A percentile compares a stretch with the other conserved stretches of the same genome.
These are phyloP conservation scores for Tricholoma terreum DNA, from an alignment of 768 basidiomycete genomes.

Conservation along the genomic window DNA sequence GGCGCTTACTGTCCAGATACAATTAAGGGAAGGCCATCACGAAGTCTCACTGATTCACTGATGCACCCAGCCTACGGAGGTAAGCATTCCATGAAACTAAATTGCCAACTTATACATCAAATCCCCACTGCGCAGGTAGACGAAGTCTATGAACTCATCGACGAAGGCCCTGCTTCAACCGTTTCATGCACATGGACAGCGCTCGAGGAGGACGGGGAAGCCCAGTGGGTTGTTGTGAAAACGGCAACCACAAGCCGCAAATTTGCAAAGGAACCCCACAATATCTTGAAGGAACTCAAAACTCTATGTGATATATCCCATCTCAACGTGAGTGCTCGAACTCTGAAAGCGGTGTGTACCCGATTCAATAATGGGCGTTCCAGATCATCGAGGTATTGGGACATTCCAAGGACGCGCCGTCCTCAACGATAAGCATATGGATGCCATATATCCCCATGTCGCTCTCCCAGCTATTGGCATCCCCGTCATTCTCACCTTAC, in stretches of 20 bases:
- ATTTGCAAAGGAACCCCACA: slow-evolving; percentile 61
- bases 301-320: slow-evolving; percentile 47
- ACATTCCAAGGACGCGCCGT: slow-evolving; percentile 34
- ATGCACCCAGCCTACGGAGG: slow-evolving; percentile 1
- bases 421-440: slow-evolving; percentile 51
- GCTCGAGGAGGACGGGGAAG: slow-evolving; percentile 25
- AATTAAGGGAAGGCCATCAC: too few species aligned
- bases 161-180: slow-evolving; percentile 43
- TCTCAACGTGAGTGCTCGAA: slow-evolving; percentile 43
- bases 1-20: too few species aligned
- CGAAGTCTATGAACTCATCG: slow-evolving; percentile 36
- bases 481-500: slow-evolving; percentile 45
- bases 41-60: too few species aligned
- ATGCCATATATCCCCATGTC: slow-evolving; percentile 66
- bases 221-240: slow-evolving; percentile 52
- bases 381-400: slow-evolving; percentile 58
- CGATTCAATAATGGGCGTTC: neutral
- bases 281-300: slow-evolving; percentile 63
- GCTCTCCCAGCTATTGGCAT: slow-evolving; percentile 48
- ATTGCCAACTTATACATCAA: slow-evolving; percentile 2
- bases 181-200: slow-evolving; percentile 38
- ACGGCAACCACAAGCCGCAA: slow-evolving; percentile 42
- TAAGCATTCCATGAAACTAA: neutral
- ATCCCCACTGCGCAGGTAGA: slow-evolving; percentile 19
- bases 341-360: neutral